Evolutionary conservation across 805 yeast species (phyloP).

Genomic region (Nakazawaea siamensis): DNA sequence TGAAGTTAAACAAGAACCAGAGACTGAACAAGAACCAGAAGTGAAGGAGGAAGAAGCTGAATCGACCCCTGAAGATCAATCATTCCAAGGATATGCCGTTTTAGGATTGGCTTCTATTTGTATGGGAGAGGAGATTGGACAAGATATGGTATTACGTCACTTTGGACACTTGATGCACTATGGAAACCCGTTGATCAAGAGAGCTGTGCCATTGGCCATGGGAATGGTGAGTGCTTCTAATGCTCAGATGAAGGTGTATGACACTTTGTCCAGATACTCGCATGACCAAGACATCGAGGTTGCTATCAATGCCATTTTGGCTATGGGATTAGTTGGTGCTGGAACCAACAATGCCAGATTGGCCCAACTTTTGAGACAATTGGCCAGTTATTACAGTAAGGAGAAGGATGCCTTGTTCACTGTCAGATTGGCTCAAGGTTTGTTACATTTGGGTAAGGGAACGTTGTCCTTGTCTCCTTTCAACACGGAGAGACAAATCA

Average conservation of each 20-base stretch:
- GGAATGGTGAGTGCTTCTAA: slow-evolving; percentile 88
- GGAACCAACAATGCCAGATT: slow-evolving; percentile 98
- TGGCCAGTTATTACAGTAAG: slow-evolving; percentile 87
- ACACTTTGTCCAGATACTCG: slow-evolving; percentile 89
- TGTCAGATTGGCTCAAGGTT: slow-evolving; percentile 92
- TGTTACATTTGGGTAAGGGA: slow-evolving; percentile 94
- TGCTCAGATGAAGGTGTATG: slow-evolving; percentile 96
- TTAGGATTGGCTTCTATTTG: slow-evolving; percentile 91
- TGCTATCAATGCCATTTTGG: slow-evolving; percentile 88
- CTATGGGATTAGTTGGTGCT: slow-evolving; percentile 98
- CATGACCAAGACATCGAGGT: slow-evolving; percentile 94
- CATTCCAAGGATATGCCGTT: slow-evolving; percentile 82
- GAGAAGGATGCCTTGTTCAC: slow-evolving; percentile 86
- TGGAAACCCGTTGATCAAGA: slow-evolving; percentile 83
- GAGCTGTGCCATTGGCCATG: slow-evolving; percentile 98
- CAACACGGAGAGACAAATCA: slow-evolving; percentile 78
- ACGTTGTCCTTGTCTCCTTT: slow-evolving; percentile 84
- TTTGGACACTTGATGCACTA: slow-evolving; percentile 97
- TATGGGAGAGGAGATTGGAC: slow-evolving; percentile 97
- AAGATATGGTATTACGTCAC: slow-evolving; percentile 94
- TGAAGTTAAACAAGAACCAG: slow-evolving; percentile 11
- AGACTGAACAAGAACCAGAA: slow-evolving; percentile 21
- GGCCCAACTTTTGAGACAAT: slow-evolving; percentile 90
- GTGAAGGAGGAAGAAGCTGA: slow-evolving; percentile 20
- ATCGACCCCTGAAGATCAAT: slow-evolving; percentile 38